phyloP scores from a whole-genome alignment of 2,329 filamentous ascomycete species.

The Penicillium nordicum region DNA sequence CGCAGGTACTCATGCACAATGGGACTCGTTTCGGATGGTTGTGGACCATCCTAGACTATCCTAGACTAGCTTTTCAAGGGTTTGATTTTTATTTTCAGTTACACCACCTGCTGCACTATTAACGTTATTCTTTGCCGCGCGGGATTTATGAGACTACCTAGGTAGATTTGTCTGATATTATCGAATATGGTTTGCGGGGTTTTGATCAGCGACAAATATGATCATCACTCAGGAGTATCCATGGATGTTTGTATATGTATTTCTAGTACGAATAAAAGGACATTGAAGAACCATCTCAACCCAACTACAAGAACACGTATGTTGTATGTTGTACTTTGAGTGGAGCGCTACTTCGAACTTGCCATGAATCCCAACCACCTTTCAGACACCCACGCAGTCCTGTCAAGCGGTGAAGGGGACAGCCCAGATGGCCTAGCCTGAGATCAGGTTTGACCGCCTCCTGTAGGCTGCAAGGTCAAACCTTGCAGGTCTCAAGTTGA shows the following conservation, averaged over 20 bases:
- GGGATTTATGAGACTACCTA: slow-evolving; percentile 15
- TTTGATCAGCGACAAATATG: slow-evolving; percentile 6
- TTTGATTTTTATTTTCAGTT: background rate
- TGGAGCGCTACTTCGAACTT: slow-evolving; percentile 8
- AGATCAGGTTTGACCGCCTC: slow-evolving; percentile 28
- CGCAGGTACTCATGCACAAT: slow-evolving; percentile 1
- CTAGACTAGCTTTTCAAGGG: background rate
- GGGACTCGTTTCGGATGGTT: slow-evolving; percentile 3
- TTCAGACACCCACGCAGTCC: slow-evolving; percentile 23
- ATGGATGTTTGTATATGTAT: no score
- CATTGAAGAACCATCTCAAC: background rate
- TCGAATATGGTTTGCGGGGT: slow-evolving; percentile 11
- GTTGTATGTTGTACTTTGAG: slow-evolving; percentile 1
- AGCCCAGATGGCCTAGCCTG: slow-evolving; percentile 11
- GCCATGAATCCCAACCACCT: slow-evolving; percentile 8
- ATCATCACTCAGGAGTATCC: background rate
- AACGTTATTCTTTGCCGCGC: slow-evolving; percentile 16
- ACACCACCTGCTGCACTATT: background rate
- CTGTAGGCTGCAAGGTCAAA: slow-evolving; percentile 26
- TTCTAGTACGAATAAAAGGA: no score
- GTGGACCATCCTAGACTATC: slow-evolving; percentile 3
- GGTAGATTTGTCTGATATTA: slow-evolving; percentile 5
- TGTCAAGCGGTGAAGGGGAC: slow-evolving; percentile 22
- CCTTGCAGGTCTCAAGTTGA: slow-evolving; percentile 23
- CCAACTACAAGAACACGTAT: slow-evolving; percentile 5